A percentile compares a stretch with the other conserved stretches of the same genome.
Evolutionary conservation across 2,329 filamentous ascomycete genomes (phyloP).

Genomic region (Uncinocarpus reesii): DNA sequence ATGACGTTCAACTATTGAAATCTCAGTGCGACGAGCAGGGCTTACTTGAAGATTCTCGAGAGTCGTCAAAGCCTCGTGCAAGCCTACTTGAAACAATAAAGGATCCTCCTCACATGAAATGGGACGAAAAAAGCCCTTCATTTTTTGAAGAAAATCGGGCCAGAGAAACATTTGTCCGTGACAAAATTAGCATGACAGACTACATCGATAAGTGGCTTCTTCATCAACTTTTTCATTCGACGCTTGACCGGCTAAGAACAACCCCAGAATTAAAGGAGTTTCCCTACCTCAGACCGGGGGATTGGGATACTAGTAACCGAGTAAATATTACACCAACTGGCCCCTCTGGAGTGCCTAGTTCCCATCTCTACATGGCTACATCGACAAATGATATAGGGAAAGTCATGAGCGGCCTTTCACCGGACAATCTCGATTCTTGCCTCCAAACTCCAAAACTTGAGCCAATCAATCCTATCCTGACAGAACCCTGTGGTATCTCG

Average conservation of each 20-base stretch:
- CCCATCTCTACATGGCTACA: neutral
- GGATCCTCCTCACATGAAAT: neutral
- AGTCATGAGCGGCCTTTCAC: neutral
- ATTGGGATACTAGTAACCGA: neutral
- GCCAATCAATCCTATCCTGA: neutral
- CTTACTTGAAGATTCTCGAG: slow-evolving; percentile 1
- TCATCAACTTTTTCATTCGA: slow-evolving; percentile 25
- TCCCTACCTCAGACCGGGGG: neutral
- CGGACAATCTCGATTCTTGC: neutral
- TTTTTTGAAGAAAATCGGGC: slow-evolving; percentile 18
- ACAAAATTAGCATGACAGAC: slow-evolving; percentile 16
- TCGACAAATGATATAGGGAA: neutral
- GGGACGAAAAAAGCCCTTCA: slow-evolving; percentile 15
- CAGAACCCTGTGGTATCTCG: neutral
- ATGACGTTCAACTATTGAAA: slow-evolving; percentile 17
- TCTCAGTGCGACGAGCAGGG: slow-evolving; percentile 19
- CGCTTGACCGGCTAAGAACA: slow-evolving; percentile 22
- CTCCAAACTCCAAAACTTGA: neutral
- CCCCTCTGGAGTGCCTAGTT: neutral
- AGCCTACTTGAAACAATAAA: slow-evolving; percentile 5
- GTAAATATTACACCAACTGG: neutral
- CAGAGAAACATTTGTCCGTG: neutral
- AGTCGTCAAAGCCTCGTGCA: neutral
- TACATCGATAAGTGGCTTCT: slow-evolving; percentile 28
- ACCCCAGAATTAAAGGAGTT: slow-evolving; percentile 17